phyloP scores from a whole-genome alignment of 768 basidiomycete genomes.

The Macrolepiota fuliginosa region DNA sequence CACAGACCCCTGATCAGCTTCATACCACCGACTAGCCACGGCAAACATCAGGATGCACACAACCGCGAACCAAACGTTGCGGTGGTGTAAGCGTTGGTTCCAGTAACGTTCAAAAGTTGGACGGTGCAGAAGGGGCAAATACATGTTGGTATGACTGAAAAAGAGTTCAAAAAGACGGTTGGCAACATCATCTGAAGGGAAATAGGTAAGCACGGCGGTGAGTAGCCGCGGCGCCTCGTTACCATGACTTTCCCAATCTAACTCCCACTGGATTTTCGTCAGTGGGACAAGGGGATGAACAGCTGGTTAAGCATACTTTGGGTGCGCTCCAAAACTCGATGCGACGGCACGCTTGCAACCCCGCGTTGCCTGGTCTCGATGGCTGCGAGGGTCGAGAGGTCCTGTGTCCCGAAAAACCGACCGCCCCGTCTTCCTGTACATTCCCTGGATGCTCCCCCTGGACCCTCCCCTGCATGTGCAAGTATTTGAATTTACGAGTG shows the following conservation, averaged over 20 bases:
- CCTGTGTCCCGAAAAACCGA: neutral
- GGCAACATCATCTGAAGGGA: constrained; percentile 66
- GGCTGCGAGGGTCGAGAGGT: neutral
- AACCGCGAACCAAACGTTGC: constrained; percentile 57
- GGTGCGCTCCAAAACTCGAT: constrained; percentile 58
- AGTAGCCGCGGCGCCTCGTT: constrained; percentile 28
- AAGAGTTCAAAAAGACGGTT: constrained; percentile 60
- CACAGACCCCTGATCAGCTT: constrained; percentile 36
- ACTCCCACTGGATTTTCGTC: constrained; percentile 51
- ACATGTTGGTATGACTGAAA: constrained; percentile 58
- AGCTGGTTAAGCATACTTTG: constrained; percentile 35
- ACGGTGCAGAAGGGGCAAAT: constrained; percentile 68
- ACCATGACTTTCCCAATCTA: constrained; percentile 46
- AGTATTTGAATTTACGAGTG: constrained; percentile 50
- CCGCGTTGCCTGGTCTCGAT: constrained; percentile 19
- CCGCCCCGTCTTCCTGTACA: constrained; percentile 15
- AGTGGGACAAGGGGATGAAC: constrained; percentile 3
- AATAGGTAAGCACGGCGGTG: constrained; percentile 35
- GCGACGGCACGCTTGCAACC: constrained; percentile 30
- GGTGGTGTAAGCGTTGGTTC: constrained; percentile 48
- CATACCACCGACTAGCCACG: constrained; percentile 62
- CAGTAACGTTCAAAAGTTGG: constrained; percentile 68
- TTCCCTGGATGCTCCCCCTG: neutral
- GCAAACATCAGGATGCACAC: constrained; percentile 68
- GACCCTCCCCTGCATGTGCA: constrained; percentile 39